Percentiles rank a stretch among this genome's conserved stretches.
phyloP scores from a whole-genome alignment of 495 filamentous ascomycete species.

The Lineolata rhizophorae region DNA sequence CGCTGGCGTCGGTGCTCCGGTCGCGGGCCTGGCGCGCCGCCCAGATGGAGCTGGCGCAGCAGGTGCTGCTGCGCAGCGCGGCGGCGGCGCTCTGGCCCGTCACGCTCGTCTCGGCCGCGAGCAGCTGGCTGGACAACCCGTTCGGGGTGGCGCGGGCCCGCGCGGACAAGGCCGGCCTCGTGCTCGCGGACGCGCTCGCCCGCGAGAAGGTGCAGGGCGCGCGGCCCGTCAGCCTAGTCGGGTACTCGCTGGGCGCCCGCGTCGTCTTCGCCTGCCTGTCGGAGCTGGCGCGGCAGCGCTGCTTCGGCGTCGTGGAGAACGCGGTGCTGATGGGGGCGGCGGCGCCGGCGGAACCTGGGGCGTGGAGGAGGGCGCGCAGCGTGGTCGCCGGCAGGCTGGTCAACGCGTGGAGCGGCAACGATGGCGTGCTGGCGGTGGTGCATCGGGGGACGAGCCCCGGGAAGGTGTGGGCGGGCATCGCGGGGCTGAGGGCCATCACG shows the following conservation, averaged over 20 bases:
- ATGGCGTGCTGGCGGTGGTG: conserved; percentile 37
- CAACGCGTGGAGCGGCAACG: conserved; percentile 37
- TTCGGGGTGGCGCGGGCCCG: conserved; percentile 12
- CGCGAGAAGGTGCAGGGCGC: conserved; percentile 12
- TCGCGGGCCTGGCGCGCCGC: conserved; percentile 12
- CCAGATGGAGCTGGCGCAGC: conserved; percentile 8
- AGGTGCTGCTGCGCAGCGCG: conserved; percentile 10
- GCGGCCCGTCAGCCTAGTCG: conserved; percentile 11
- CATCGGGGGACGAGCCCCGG: conserved; percentile 29
- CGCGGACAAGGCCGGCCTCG: conserved; percentile 13
- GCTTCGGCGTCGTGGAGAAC: conserved; percentile 12
- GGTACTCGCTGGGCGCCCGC: conserved; percentile 13
- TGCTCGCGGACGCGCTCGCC: conserved; percentile 12
- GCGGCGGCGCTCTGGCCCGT: conserved; percentile 13
- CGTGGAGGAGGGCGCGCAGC: conserved; percentile 31
- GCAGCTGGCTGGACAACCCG: conserved; percentile 12
- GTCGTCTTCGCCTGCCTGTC: conserved; percentile 12
- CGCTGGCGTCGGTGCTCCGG: conserved; percentile 10
- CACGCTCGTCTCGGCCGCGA: conserved; percentile 8
- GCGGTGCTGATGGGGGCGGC: conserved; percentile 11
- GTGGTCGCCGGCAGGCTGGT: conserved; percentile 32
- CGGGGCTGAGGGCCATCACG: conserved; percentile 30
- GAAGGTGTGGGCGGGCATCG: conserved; percentile 34
- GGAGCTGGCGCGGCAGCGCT: conserved; percentile 11
- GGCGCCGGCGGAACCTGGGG: conserved; percentile 18